Evolutionary conservation across 73 alveolate species (phyloP).

Genomic region (Blepharisma stoltei): DNA sequence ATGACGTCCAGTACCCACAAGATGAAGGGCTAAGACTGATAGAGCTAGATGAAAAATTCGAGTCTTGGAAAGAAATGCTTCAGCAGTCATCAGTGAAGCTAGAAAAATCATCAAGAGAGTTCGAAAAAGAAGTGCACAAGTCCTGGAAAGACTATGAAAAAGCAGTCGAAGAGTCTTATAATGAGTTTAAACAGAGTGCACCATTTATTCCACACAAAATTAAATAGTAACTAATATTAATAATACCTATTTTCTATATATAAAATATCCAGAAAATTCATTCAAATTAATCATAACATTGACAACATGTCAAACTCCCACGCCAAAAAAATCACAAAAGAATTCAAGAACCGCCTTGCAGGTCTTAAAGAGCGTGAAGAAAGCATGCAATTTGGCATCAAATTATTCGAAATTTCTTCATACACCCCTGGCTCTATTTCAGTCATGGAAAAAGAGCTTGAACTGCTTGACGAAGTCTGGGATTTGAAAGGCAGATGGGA

Average conservation of each 20-base stretch:
- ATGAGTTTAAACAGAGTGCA: conserved; percentile 68
- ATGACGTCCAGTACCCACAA: conserved; percentile 41
- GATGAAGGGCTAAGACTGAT: conserved; percentile 52
- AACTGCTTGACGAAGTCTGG: conserved; percentile 79
- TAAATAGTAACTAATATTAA: too few relatives aligned
- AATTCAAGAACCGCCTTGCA: conserved; percentile 48
- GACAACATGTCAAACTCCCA: conserved; percentile 58
- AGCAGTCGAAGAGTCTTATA: conserved; percentile 74
- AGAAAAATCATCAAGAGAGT: conserved; percentile 58
- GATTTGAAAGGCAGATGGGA: conserved; percentile 89
- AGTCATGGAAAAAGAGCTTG: conserved; percentile 50
- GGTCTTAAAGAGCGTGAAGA: conserved; percentile 77
- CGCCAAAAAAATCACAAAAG: conserved; percentile 68
- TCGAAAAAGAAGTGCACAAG: conserved; percentile 70
- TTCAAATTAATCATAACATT: too few relatives aligned
- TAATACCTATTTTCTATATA: too few relatives aligned
- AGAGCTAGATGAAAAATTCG: conserved; percentile 38
- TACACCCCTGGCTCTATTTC: conserved; percentile 32
- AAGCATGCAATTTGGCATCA: conserved; percentile 84
- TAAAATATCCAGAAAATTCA: too few relatives aligned
- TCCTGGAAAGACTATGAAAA: conserved; percentile 77
- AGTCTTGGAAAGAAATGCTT: conserved; percentile 68
- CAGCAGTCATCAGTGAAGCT: conserved; percentile 61
- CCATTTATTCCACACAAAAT: too few relatives aligned
- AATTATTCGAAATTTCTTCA: conserved; percentile 70